A percentile compares a stretch with the other conserved stretches of the same genome.
Conservation (phyloP, 805 yeast genomes). For the Candida germanica region DNA sequence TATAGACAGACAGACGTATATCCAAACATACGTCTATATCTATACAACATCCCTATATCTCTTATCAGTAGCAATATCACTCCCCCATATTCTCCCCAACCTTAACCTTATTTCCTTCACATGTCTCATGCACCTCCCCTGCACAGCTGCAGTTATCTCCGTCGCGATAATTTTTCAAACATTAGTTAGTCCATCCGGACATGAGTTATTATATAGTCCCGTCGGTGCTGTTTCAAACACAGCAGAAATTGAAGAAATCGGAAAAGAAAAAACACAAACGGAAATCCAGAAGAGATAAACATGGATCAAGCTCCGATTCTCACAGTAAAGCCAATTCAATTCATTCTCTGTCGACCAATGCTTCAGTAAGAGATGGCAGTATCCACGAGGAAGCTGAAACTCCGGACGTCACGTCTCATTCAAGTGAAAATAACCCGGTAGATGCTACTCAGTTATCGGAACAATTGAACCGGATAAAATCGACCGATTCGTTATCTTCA, state of each 20-base stretch:
- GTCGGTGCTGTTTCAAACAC: constrained; percentile 38
- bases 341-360: constrained; percentile 11
- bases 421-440: neutral
- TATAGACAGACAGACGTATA: too few relatives aligned
- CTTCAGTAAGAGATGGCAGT: constrained; percentile 8
- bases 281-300: constrained; percentile 7
- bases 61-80: too few relatives aligned
- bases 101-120: too few relatives aligned
- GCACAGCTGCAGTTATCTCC: too few relatives aligned
- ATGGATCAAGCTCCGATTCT: constrained; percentile 1
- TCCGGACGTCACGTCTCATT: constrained; percentile 1
- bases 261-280: constrained; percentile 13
- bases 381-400: constrained; percentile 8
- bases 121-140: too few relatives aligned
- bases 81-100: too few relatives aligned
- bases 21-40: too few relatives aligned
- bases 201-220: constrained; percentile 42
- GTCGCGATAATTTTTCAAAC: too few relatives aligned
- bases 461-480: constrained; percentile 5
- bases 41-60: too few relatives aligned
- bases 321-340: constrained; percentile 1
- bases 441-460: constrained; percentile 5
- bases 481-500: constrained; percentile 12
- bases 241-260: constrained; percentile 30
- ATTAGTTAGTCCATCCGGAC: too few relatives aligned